Conservation (phyloP, 306 rosid species). For the Cucurbita maxima region DNA sequence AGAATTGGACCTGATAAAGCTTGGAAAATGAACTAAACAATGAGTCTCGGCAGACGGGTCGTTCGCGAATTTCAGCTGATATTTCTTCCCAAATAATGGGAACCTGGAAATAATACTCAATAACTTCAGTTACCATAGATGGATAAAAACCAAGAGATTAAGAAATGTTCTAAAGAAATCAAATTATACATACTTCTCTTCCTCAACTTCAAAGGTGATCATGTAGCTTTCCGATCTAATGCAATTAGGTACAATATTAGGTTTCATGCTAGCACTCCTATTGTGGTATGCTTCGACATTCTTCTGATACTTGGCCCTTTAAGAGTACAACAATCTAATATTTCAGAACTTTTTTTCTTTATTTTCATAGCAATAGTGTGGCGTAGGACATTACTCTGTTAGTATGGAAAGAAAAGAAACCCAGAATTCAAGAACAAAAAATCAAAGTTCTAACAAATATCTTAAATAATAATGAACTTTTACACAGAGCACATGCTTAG, state of each 20-base stretch:
- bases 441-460: background rate
- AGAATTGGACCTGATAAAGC: conserved; percentile 65
- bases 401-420: background rate
- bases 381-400: background rate
- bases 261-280: conserved; percentile 78
- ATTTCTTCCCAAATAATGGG: conserved; percentile 91
- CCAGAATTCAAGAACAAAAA: background rate
- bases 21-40: conserved; percentile 92
- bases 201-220: conserved; percentile 93
- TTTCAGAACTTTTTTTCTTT: background rate
- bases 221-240: conserved; percentile 91
- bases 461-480: background rate
- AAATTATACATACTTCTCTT: conserved; percentile 60
- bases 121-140: conserved; percentile 8
- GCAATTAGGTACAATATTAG: conserved; percentile 93
- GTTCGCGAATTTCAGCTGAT: conserved; percentile 70
- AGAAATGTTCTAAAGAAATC: conserved; percentile 6
- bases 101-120: conserved; percentile 44
- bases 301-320: conserved; percentile 97
- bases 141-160: background rate
- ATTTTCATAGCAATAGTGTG: background rate
- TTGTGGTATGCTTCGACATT: conserved; percentile 95
- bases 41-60: conserved; percentile 69
- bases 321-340: conserved; percentile 15
- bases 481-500: background rate